These are phyloP conservation scores for Naganishia vishniacii DNA, from an alignment of 768 basidiomycete genomes.

Conservation along the genomic window DNA sequence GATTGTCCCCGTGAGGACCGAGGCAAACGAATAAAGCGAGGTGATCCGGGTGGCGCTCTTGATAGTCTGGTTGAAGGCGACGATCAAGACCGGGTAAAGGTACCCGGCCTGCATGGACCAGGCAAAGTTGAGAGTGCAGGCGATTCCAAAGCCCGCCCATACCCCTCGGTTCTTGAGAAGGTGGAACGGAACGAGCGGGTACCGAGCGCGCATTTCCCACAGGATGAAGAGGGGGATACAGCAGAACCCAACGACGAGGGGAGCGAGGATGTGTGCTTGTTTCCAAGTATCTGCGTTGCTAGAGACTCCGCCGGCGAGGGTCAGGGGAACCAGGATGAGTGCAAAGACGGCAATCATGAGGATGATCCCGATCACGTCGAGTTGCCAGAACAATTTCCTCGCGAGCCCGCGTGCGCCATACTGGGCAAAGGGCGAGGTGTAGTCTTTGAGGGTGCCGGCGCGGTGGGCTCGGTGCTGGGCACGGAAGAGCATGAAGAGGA, in stretches of 20 bases:
- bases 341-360: conserved; percentile 38
- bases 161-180: conserved; percentile 42
- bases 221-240: conserved; percentile 37
- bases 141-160: conserved; percentile 40
- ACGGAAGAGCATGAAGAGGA: conserved; percentile 31
- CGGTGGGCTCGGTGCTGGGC: conserved; percentile 32
- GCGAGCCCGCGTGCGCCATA: conserved; percentile 19
- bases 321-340: conserved; percentile 47
- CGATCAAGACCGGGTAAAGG: conserved; percentile 41
- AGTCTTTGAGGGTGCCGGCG: conserved; percentile 28
- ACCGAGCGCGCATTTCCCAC: conserved; percentile 23
- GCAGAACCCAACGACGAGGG: conserved; percentile 44
- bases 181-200: conserved; percentile 25
- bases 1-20: conserved; percentile 38
- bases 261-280: conserved; percentile 36
- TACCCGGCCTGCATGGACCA: conserved; percentile 39
- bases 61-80: conserved; percentile 39
- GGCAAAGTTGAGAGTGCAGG: conserved; percentile 34
- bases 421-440: conserved; percentile 10
- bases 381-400: conserved; percentile 42
- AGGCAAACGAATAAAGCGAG: conserved; percentile 43
- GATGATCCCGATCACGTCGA: conserved; percentile 47
- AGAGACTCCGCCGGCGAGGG: conserved; percentile 36
- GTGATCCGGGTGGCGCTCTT: conserved; percentile 38
- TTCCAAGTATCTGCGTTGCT: neutral